Evolutionary conservation across 129 eudicot species (phyloP), one percentile per base, ranked within the genome.

Genomic region (Smallanthus sonchifolius): DNA sequence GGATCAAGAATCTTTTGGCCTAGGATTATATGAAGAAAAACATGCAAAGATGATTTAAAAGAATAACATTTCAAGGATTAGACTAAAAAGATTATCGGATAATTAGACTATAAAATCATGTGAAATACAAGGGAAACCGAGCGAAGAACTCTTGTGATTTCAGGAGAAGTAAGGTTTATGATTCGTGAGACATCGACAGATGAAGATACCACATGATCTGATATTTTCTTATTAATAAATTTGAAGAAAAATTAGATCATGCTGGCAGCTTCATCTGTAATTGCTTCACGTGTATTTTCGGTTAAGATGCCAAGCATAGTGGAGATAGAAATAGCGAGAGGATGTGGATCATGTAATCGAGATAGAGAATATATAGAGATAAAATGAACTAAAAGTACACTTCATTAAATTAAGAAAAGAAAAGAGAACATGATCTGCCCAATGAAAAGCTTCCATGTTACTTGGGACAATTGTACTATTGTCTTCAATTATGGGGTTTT

Each of bases 261-360:
- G 81, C 81, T 77, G 81, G 81, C 81, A 77, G 81, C 81, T 67
- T 76, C 81, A 77, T 77, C 81, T 10, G 39, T 8, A 55, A 57
- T 6, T 67, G 48, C 62, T 77, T 77, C 69, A 77, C 75, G 61
- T 17, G 9, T 0, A 7, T 38, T 7, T 11, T 56, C 9, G 10
- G n/a, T 7, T 10, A 37, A 30, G 59, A 6, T 71, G 0, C 11
- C 11, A 38, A 72, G 2, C 65, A 20, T 24, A 15, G 20, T 72
- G 15, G 17, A 9, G 30, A 67, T 17, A 42, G 69, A 42, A 63
- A 67, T 17, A 42, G 69, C 32, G 72, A 76, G 55, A 40, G 14
- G 10, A 17, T 67, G 17, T 55, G 61, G 75, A 56, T 67, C 30
- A 75, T 77, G 40, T 11, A 34, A 34, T 43, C 5, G 7, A 17